Evolutionary conservation across 2,329 filamentous ascomycete genomes (phyloP).

Genomic region (Penicillium sp.): DNA sequence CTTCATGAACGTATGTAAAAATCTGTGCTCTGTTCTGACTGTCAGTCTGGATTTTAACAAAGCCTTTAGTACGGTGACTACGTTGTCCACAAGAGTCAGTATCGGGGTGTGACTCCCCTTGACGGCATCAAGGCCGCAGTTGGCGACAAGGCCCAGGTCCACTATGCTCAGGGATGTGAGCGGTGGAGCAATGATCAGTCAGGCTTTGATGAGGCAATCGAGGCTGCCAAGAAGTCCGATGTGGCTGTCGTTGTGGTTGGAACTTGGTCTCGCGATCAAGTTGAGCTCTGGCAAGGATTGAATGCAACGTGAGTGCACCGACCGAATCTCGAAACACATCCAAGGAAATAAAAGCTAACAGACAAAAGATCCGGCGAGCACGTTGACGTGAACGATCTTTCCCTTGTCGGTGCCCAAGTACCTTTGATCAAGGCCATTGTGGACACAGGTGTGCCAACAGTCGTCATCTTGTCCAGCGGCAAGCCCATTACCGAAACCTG

Average conservation of each 20-base stretch:
- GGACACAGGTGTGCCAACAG: conserved; percentile 64
- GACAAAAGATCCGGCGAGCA: conserved; percentile 62
- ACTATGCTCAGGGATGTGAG: conserved; percentile 69
- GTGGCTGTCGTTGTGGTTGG: conserved; percentile 72
- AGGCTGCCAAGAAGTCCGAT: conserved; percentile 64
- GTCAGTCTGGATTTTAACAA: background rate
- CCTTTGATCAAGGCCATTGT: conserved; percentile 66
- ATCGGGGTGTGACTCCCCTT: conserved; percentile 66
- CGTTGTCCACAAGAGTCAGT: conserved; percentile 64
- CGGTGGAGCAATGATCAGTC: conserved; percentile 70
- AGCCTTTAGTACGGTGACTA: conserved; percentile 65
- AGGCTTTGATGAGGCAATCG: conserved; percentile 65
- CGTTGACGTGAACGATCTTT: conserved; percentile 63
- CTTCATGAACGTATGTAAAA: conserved; percentile 61
- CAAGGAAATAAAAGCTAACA: background rate
- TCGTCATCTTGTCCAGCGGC: conserved; percentile 67
- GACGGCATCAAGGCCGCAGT: conserved; percentile 65
- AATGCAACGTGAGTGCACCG: conserved; percentile 58
- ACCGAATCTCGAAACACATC: background rate
- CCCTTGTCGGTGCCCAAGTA: conserved; percentile 69
- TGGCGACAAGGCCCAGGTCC: conserved; percentile 57
- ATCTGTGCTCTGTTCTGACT: too few species aligned
- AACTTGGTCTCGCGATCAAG: conserved; percentile 72
- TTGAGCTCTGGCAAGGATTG: conserved; percentile 66
- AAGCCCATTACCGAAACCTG: conserved; percentile 72